phyloP scores from a whole-genome alignment of 306 rosid genomes.

The Echinosophora koreensis region DNA sequence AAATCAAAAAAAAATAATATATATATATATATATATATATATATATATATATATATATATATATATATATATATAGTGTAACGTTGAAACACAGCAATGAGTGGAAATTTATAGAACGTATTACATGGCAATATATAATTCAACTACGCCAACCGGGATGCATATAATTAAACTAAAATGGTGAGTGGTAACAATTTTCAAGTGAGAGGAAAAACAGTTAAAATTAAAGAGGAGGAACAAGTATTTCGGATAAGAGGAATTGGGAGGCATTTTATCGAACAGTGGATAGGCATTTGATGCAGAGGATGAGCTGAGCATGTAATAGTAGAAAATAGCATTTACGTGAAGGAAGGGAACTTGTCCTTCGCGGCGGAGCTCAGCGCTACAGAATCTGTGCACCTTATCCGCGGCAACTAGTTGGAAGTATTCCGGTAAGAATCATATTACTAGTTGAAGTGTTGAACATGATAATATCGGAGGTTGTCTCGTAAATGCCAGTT shows the following conservation, averaged over 20 bases:
- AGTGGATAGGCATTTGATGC: slow-evolving; percentile 6
- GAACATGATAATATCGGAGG: no score
- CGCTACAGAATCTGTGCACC: neutral
- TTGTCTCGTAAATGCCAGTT: no score
- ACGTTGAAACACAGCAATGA: slow-evolving; percentile 1
- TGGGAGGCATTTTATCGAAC: slow-evolving; percentile 46
- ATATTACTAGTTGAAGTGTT: no score
- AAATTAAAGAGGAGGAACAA: neutral
- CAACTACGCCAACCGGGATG: neutral
- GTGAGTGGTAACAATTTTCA: neutral
- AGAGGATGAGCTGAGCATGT: neutral
- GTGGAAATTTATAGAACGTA: neutral
- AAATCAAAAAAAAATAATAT: slow-evolving; percentile 50
- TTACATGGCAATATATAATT: neutral
- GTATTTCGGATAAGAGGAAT: neutral
- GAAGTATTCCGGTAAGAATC: neutral
- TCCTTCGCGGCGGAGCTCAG: slow-evolving; percentile 30
- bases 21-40: no score
- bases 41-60: no score
- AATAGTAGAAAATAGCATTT: neutral
- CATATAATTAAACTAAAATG: neutral
- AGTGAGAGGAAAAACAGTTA: neutral
- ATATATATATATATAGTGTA: no score
- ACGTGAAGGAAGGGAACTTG: slow-evolving; percentile 38
- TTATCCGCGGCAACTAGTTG: neutral